Evolutionary conservation across 2,329 filamentous ascomycete species (phyloP), one percentile per base, ranked within the genome.

Genomic region (Neonectria faginata): DNA sequence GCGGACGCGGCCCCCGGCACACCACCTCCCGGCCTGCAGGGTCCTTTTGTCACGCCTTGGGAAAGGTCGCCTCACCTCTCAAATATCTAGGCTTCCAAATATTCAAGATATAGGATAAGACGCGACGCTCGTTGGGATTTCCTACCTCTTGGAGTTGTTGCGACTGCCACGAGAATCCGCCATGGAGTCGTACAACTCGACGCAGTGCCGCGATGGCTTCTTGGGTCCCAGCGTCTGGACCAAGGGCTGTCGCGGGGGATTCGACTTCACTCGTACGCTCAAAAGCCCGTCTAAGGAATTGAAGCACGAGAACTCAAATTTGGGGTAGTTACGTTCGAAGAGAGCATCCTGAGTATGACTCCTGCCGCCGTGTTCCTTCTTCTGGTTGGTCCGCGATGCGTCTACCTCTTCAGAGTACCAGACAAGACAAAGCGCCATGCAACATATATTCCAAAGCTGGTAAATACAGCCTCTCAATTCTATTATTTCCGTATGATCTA

Each of bases 201-300:
- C 71, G 4, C 67, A 60, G 5, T 77, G 75, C 63, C 65, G 68
- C 20, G 75, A 77, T 71, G 69, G 67, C 64, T 58, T 74, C 64
- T 73, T 77, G 45, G 74, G 75, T 3, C 75, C 75, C 12, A 70
- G 67, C 18, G 71, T 77, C 14, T 71, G 66, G 70, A 59, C 67
- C 3, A 59, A 74, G 22, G 73, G 69, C 18, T 77, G 75, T 67
- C 73, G 75, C 12, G 75, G 74, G 5, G 75, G 75, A 2, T 77
- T 77, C 14, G 75, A 77, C 48, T 76, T 77, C 51, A 76, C 75
- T n/a, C 53, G 75, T 76, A 55, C 53, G 70, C 20, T 31, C 1
- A 2, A 8, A n/a, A 22, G 12, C 5, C 1, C 5, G 10, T 10
- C 10, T 29, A 0, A n/a, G 3, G 10, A 14, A 29, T 2, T 22